phyloP scores from a whole-genome alignment of 345 rosid genomes.

The Aegle marmelos region DNA sequence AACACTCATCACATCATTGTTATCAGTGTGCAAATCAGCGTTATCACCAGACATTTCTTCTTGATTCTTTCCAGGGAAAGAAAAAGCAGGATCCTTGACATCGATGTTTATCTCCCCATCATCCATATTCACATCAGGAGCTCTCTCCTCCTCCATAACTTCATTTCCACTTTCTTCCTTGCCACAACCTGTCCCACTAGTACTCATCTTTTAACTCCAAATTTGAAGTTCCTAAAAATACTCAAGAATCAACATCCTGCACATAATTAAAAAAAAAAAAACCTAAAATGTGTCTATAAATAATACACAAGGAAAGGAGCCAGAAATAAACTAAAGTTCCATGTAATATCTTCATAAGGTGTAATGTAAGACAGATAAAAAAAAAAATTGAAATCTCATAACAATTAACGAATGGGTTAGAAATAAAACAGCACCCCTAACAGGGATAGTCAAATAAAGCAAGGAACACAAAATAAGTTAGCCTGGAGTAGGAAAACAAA shows the following conservation, averaged over 20 bases:
- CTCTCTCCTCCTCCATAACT: neutral
- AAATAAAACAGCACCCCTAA: neutral
- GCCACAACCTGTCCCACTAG: slow-evolving; percentile 16
- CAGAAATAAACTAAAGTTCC: neutral
- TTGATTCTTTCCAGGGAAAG: neutral
- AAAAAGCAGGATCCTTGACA: slow-evolving; percentile 13
- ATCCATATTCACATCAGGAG: neutral
- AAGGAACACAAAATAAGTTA: neutral
- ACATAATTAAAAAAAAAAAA: neutral
- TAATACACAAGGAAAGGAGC: neutral
- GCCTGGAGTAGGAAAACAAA: no score
- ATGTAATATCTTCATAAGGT: neutral
- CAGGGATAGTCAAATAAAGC: neutral
- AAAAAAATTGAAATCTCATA: neutral
- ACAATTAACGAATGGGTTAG: neutral
- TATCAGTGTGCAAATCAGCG: neutral
- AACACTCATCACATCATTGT: neutral
- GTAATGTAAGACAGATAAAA: neutral
- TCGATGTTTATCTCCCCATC: slow-evolving; percentile 4
- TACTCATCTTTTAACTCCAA: slow-evolving; percentile 8
- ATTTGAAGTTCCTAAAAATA: neutral
- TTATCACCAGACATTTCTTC: neutral
- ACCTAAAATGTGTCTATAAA: neutral
- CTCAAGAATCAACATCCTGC: neutral
- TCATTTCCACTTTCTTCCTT: slow-evolving; percentile 12